These are phyloP conservation scores for Petunia secreta DNA, from an alignment of 257 asterid genomes.

Conservation along the genomic window DNA sequence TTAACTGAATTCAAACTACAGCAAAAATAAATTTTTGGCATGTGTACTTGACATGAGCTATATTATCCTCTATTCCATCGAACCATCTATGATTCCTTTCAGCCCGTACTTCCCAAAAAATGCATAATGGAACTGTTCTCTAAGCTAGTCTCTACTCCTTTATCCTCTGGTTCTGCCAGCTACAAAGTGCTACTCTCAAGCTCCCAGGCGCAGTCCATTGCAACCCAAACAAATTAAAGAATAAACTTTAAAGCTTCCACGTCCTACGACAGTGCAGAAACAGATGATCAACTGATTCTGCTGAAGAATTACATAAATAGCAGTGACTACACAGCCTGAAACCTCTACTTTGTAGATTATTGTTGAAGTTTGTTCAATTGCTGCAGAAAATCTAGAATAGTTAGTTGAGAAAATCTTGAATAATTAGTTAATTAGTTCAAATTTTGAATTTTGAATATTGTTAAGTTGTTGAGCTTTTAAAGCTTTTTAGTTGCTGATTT, in stretches of 20 bases:
- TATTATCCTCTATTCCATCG: not conserved
- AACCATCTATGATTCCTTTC: not conserved
- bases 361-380: no score
- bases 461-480: no score
- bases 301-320: not conserved
- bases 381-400: no score
- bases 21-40: not conserved
- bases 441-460: no score
- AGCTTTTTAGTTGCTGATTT: no score
- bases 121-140: not conserved
- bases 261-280: not conserved
- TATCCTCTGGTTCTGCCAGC: not conserved
- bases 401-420: no score
- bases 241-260: not conserved
- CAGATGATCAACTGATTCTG: not conserved
- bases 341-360: not conserved
- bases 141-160: not conserved
- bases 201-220: not conserved
- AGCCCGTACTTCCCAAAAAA: not conserved
- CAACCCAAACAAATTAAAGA: not conserved
- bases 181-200: not conserved
- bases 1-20: not conserved
- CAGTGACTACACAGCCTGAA: not conserved
- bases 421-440: no score
- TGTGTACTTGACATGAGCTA: not conserved